A percentile compares a stretch with the other conserved stretches of the same genome.
Evolutionary conservation across 345 rosid species (phyloP).

Genomic region (Camelina laxa): DNA sequence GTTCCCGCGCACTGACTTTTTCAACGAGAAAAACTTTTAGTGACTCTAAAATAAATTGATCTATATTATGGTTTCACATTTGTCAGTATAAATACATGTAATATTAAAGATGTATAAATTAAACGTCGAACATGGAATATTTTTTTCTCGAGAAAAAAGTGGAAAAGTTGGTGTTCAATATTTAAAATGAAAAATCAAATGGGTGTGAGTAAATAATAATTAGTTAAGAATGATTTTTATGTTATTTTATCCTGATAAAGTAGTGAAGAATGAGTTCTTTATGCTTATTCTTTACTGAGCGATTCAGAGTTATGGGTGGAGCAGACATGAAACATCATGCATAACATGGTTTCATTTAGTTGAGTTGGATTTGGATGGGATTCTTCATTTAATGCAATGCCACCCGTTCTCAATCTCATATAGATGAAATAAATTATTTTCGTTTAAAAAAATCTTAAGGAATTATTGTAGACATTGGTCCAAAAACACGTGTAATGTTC

Average conservation of each 20-base stretch:
- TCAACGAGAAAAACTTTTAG: not conserved
- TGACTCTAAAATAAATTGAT: not conserved
- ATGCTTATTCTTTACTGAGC: constrained; percentile 32
- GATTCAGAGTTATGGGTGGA: constrained; percentile 30
- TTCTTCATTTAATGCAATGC: constrained; percentile 35
- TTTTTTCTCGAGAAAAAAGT: not conserved
- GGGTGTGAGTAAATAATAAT: not conserved
- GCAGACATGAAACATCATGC: constrained; percentile 28
- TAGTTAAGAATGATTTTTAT: not conserved
- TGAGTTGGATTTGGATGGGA: constrained; percentile 33
- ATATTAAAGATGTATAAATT: not conserved
- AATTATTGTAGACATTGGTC: constrained; percentile 35
- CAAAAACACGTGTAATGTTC: constrained; percentile 44
- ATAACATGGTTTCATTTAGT: constrained; percentile 39
- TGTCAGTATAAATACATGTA: not conserved
- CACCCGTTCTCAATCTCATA: constrained; percentile 21
- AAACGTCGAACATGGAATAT: too few relatives aligned
- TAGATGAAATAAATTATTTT: constrained; percentile 1
- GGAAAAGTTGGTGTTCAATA: not conserved
- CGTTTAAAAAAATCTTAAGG: constrained; percentile 2
- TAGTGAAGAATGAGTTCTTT: not conserved
- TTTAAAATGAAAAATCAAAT: not conserved
- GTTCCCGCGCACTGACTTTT: not conserved
- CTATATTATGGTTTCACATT: not conserved
- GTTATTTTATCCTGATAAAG: too few relatives aligned